Conservation (phyloP, 2,329 filamentous ascomycete genomes). For the Diaporthe capsici region DNA sequence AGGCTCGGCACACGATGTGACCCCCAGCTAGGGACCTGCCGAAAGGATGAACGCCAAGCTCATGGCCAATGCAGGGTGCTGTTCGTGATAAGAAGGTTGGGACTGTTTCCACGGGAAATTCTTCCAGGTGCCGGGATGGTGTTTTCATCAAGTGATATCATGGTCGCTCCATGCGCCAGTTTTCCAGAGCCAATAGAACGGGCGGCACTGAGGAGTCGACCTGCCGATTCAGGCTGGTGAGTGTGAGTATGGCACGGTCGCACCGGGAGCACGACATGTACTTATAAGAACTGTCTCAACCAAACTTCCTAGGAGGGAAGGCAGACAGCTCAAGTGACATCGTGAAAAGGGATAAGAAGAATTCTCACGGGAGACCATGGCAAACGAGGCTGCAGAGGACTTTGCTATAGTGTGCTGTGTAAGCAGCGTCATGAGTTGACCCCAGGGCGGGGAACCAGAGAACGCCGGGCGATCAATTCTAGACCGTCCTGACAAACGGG, state of each 20-base stretch:
- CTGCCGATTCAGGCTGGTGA: constrained; percentile 19
- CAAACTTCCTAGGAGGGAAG: constrained; percentile 21
- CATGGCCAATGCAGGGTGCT: not conserved
- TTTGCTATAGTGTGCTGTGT: not conserved
- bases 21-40: constrained; percentile 27
- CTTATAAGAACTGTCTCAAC: not conserved
- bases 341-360: not conserved
- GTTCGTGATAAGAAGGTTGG: constrained; percentile 28
- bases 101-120: not conserved
- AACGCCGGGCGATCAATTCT: not conserved
- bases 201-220: not conserved
- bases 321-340: not conserved
- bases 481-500: not conserved
- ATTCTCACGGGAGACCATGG: not conserved
- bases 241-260: not conserved
- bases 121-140: constrained; percentile 23
- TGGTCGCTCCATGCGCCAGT: not conserved
- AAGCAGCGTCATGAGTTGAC: not conserved
- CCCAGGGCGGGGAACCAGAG: not conserved
- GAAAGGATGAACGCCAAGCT: constrained; percentile 25
- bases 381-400: not conserved
- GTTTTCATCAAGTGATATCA: constrained; percentile 21
- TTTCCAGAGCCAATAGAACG: not conserved
- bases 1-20: constrained; percentile 27
- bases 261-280: constrained; percentile 5